Base-by-base conservation (phyloP, 2,329 filamentous ascomycete species). In the Cladosporium sp. region DNA sequence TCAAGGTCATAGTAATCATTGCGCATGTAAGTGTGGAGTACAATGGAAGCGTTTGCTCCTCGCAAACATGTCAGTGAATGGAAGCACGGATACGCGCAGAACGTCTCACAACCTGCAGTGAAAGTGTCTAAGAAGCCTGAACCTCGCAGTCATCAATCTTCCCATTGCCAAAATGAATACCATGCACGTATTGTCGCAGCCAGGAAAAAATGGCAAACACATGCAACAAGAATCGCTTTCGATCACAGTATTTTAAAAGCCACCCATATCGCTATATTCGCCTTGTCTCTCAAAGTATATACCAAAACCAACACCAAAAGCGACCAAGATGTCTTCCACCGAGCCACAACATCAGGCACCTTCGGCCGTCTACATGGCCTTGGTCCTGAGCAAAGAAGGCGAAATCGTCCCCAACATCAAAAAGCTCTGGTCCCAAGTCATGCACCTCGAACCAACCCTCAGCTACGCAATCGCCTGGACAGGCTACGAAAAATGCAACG, bases 391-490 rank as follows among this genome's bases (percentile, higher is more conserved):
- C 51, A 24, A n/a, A 2, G 24, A 55, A 64, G 61, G 51, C 34
- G 61, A 18, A 4, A 8, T 34, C 51, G 51, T 30, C 26, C 7
- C 34, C 4, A 32, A 64, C 51, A 44, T 44, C 26, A 44, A 55
- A 55, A 38, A 32, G 15, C 26, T 64, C 26, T 52, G 51, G 24
- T 32, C 61, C 26, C n/a, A 28, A 47, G 36, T 64, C 34, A 26
- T 57, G 11, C 24, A 64, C 38, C 32, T 64, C 24, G 61, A 55
- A 28, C 61, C 61, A 1, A 57, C 61, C 1, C 51, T 64, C 34
- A 64, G 36, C 61, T 64, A 47, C 34, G 51, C 61, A 4, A 47
- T 64, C 8, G 61, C 61, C 12, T 64, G 36, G 15, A 36, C 61
- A 24, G 61, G 61, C 6, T 64, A 64, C 11, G 24, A 28, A 4